Conservation (phyloP, 1,139 yeast genomes). For the Blastobotrys proliferans region DNA sequence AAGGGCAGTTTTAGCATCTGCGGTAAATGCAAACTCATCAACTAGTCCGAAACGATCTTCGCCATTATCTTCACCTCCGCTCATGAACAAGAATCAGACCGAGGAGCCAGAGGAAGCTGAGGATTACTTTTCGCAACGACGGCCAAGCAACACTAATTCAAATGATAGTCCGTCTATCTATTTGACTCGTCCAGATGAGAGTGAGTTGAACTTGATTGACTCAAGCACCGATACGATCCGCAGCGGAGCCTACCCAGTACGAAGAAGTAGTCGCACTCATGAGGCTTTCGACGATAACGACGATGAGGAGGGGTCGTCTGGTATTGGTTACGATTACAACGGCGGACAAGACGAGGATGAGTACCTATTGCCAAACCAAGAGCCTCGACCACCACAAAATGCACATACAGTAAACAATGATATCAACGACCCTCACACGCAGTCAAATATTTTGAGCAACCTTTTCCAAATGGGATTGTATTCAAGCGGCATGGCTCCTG, state of each 20-base stretch:
- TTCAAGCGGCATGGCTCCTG: slow-evolving; percentile 32
- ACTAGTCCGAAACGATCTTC: slow-evolving; percentile 6
- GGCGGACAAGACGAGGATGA: not conserved
- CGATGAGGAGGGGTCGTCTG: slow-evolving; percentile 2
- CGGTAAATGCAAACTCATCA: too few species aligned
- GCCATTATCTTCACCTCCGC: slow-evolving; percentile 13
- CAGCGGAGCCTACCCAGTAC: not conserved
- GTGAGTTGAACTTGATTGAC: slow-evolving; percentile 8
- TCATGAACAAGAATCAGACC: slow-evolving; percentile 1
- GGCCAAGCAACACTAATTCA: not conserved
- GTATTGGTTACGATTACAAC: too few species aligned
- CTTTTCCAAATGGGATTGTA: slow-evolving; percentile 27
- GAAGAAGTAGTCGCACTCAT: slow-evolving; percentile 1
- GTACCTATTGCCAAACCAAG: not conserved
- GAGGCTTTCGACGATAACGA: not conserved
- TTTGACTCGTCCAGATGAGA: slow-evolving; percentile 15
- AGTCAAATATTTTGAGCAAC: slow-evolving; percentile 4
- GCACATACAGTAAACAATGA: slow-evolving; percentile 2
- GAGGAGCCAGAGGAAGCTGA: slow-evolving; percentile 5
- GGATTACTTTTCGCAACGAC: slow-evolving; percentile 7
- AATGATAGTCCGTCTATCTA: slow-evolving; percentile 8
- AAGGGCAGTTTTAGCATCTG: too few species aligned
- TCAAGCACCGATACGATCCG: not conserved
- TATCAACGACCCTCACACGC: slow-evolving; percentile 1
- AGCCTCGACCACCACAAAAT: not conserved